Conservation (phyloP, 257 asterid genomes). For the Orobanche coerulescens region DNA sequence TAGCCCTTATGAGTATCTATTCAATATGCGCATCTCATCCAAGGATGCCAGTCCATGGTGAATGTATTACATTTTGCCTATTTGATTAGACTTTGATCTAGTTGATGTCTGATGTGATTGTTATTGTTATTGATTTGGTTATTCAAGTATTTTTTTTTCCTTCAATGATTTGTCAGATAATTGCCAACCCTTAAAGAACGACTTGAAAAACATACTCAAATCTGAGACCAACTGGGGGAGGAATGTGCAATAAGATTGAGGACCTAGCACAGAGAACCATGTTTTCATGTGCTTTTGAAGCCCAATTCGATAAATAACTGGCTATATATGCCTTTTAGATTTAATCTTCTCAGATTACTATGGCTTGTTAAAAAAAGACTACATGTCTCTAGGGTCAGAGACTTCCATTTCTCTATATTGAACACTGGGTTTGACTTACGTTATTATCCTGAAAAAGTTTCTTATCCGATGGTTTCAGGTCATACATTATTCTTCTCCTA, state of each 20-base stretch:
- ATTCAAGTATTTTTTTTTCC: neutral
- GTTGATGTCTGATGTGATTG: neutral
- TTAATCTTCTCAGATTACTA: neutral
- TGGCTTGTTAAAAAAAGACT: neutral
- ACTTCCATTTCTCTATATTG: neutral
- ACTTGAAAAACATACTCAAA: neutral
- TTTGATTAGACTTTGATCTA: neutral
- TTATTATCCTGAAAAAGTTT: slow-evolving; percentile 17
- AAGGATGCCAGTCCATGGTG: neutral
- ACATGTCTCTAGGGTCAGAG: neutral
- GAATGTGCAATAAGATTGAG: neutral
- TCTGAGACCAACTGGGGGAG: neutral
- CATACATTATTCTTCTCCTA: slow-evolving; percentile 69
- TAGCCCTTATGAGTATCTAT: neutral
- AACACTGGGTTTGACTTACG: neutral
- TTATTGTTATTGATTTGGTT: neutral
- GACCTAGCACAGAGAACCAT: neutral
- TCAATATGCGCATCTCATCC: neutral
- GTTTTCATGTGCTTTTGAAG: neutral
- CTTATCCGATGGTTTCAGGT: slow-evolving; percentile 48
- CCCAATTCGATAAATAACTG: neutral
- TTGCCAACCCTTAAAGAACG: neutral
- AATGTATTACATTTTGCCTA: neutral
- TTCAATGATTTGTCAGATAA: neutral
- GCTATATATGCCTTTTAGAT: neutral